Percentiles rank a stretch among this genome's conserved stretches.
Conservation (phyloP, 2,329 filamentous ascomycete genomes). For the Sphaerulina populicola region DNA sequence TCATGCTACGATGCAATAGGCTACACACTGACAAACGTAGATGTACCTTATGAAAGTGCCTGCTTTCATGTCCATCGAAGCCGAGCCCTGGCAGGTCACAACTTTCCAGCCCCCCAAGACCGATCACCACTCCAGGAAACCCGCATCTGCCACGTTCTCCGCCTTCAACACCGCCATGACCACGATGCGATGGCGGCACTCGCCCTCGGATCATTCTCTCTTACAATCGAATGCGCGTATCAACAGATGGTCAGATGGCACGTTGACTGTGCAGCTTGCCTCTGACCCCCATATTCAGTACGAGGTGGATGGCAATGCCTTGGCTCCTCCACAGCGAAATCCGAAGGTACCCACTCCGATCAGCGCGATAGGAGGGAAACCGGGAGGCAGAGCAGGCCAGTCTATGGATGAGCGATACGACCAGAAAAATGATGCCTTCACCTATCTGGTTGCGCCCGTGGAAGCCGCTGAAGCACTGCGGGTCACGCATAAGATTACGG, state of each 20-base stretch:
- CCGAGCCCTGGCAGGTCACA: slow-evolving; percentile 57
- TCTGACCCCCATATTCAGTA: slow-evolving; percentile 60
- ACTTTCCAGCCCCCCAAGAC: slow-evolving; percentile 57
- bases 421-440: slow-evolving; percentile 62
- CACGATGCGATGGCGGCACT: slow-evolving; percentile 61
- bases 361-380: slow-evolving; percentile 28
- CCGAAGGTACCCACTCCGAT: slow-evolving; percentile 44
- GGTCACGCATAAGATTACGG: slow-evolving; percentile 66
- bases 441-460: slow-evolving; percentile 66
- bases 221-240: slow-evolving; percentile 68
- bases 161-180: slow-evolving; percentile 58
- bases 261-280: slow-evolving; percentile 65
- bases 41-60: slow-evolving; percentile 64
- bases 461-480: slow-evolving; percentile 59
- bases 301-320: slow-evolving; percentile 61
- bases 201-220: slow-evolving; percentile 54
- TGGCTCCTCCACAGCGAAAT: slow-evolving; percentile 53
- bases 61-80: slow-evolving; percentile 61
- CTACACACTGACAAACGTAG: slow-evolving; percentile 35
- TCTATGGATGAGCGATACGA: slow-evolving; percentile 49
- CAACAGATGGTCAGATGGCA: slow-evolving; percentile 72
- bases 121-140: slow-evolving; percentile 46
- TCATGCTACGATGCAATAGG: neutral
- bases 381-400: slow-evolving; percentile 27
- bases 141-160: slow-evolving; percentile 45